Evolutionary conservation across 2,329 filamentous ascomycete genomes (phyloP).

Genomic region (Verticillium dahliae): DNA sequence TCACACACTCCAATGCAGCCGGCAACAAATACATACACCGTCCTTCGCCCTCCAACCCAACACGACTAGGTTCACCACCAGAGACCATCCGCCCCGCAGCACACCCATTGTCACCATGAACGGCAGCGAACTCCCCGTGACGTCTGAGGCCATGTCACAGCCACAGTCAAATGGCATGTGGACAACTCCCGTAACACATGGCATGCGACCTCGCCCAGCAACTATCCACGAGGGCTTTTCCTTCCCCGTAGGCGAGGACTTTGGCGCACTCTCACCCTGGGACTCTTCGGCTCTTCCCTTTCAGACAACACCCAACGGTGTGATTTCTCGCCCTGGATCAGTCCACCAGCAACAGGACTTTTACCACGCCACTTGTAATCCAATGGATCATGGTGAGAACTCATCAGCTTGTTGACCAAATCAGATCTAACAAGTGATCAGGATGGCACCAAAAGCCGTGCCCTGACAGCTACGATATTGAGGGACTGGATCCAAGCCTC

Average conservation of each 20-base stretch:
- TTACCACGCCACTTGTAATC: constrained; percentile 37
- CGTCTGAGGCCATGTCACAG: constrained; percentile 27
- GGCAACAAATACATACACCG: constrained; percentile 40
- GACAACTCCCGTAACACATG: constrained; percentile 48
- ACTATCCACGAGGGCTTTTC: constrained; percentile 57
- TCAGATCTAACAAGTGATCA: constrained; percentile 5
- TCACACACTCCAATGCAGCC: constrained; percentile 34
- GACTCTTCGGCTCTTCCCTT: constrained; percentile 47
- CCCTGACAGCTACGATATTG: constrained; percentile 50
- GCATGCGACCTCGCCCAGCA: constrained; percentile 45
- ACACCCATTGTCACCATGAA: constrained; percentile 43
- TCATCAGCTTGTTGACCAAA: constrained; percentile 5
- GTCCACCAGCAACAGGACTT: constrained; percentile 46
- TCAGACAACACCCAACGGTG: constrained; percentile 43
- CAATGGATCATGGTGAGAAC: constrained; percentile 41
- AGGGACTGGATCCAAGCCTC: constrained; percentile 50
- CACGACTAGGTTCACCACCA: constrained; percentile 31
- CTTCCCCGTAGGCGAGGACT: constrained; percentile 50
- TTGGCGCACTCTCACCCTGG: constrained; percentile 47
- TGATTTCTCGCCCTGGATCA: constrained; percentile 46
- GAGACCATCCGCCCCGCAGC: constrained; percentile 36
- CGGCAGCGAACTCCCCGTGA: constrained; percentile 39
- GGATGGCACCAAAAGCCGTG: constrained; percentile 47
- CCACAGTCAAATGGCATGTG: constrained; percentile 34
- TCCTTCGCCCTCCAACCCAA: constrained; percentile 40